These are phyloP conservation scores for Craterostigma plantagineum DNA, from an alignment of 257 asterid genomes.

Conservation along the genomic window DNA sequence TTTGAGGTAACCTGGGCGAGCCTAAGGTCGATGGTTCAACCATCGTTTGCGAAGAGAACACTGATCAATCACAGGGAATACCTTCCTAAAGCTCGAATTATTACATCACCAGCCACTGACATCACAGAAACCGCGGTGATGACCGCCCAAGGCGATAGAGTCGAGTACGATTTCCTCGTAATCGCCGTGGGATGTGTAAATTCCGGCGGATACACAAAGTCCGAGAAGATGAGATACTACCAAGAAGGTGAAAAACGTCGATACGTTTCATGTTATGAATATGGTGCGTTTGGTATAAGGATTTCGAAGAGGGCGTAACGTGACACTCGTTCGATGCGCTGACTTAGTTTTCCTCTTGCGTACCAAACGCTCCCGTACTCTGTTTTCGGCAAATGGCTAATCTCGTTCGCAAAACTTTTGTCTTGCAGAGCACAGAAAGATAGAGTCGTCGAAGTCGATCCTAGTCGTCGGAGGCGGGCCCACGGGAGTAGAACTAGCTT, in stretches of 20 bases:
- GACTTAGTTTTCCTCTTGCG: too few species aligned
- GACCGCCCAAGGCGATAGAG: constrained; percentile 36
- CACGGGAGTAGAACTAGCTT: constrained; percentile 83
- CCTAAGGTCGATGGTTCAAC: constrained; percentile 73
- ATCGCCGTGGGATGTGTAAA: constrained; percentile 65
- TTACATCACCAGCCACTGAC: constrained; percentile 40
- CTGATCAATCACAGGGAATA: constrained; percentile 58
- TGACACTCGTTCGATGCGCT: too few species aligned
- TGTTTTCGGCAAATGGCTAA: too few species aligned
- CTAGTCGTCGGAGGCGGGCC: constrained; percentile 90
- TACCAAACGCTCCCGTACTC: too few species aligned
- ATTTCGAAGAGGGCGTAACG: too few species aligned
- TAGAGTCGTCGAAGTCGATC: constrained; percentile 40
- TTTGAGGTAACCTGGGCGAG: constrained; percentile 74
- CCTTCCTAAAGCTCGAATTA: constrained; percentile 36
- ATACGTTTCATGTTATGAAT: too few species aligned
- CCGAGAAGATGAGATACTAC: constrained; percentile 38
- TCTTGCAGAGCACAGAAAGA: constrained; percentile 48
- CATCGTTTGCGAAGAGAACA: constrained; percentile 58
- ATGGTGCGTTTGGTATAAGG: too few species aligned
- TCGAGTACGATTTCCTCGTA: constrained; percentile 67
- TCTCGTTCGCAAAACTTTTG: too few species aligned
- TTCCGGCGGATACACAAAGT: constrained; percentile 18
- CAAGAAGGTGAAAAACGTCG: constrained; percentile 30
- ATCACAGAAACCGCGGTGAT: constrained; percentile 37